Conservation (phyloP, 352 stramenopile genomes). For the Globisporangium sylvaticum region DNA sequence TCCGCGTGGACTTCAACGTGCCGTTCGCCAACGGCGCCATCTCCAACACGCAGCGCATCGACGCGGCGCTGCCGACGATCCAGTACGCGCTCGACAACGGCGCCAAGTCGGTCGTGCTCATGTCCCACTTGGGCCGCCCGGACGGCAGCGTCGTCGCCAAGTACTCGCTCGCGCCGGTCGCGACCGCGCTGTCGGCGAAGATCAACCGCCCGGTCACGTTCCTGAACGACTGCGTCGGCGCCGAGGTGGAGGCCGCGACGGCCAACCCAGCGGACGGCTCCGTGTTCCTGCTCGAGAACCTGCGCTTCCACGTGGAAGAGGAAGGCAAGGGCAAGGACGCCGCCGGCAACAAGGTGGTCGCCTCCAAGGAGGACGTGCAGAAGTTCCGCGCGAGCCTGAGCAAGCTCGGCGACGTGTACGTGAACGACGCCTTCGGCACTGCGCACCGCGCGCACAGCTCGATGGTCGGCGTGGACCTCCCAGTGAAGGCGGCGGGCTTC, state of each 20-base stretch:
- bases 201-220: conserved; percentile 92
- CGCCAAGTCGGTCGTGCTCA: conserved; percentile 97
- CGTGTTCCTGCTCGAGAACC: conserved; percentile 98
- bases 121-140: conserved; percentile 97
- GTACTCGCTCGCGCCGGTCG: conserved; percentile 95
- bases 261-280: conserved; percentile 58
- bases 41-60: conserved; percentile 99
- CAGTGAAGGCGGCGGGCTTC: conserved; percentile 92
- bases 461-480: conserved; percentile 94
- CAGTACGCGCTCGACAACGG: conserved; percentile 96
- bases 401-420: conserved; percentile 95
- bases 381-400: conserved; percentile 91
- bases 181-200: conserved; percentile 88
- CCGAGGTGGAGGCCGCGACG: conserved; percentile 81
- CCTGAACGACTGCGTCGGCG: conserved; percentile 94
- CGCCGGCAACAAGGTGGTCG: conserved; percentile 80
- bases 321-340: conserved; percentile 87
- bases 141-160: conserved; percentile 93
- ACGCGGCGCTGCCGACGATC: conserved; percentile 94
- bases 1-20: conserved; percentile 99
- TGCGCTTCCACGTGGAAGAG: conserved; percentile 98
- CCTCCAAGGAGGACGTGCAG: conserved; percentile 91
- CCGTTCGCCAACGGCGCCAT: conserved; percentile 95
- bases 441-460: conserved; percentile 97
- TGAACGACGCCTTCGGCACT: conserved; percentile 98